Evolutionary conservation across 148 eudicot species (phyloP), one percentile per base, ranked within the genome.

Genomic region (Linanthus parryae): DNA sequence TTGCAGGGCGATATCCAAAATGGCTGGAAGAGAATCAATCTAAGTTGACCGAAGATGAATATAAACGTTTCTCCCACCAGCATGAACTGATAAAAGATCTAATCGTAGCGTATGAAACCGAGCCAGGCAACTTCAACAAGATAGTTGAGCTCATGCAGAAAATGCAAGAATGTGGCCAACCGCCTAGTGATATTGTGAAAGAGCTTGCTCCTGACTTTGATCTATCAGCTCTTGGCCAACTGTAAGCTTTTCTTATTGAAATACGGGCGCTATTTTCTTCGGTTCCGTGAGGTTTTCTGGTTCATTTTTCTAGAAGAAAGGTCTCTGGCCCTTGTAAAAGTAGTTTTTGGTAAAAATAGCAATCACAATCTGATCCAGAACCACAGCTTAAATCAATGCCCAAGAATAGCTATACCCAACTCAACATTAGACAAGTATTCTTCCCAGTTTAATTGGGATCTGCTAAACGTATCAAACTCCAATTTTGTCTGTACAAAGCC

Each of bases 151-250:
- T 92, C 34, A 88, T 92, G 99, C 99, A 92, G 78, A 92, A 80
- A 64, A 92, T 92, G 96, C 99, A 92, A 73, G 99, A 92, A 60
- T 92, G 99, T 61, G 99, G 99, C 23, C 96, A 88, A 59, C 99
- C 96, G 1, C 99, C 99, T 9, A 84, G 70, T 67, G 99, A 92
- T 54, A 92, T 92, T 28, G 91, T 88, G 50, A 75, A 75, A 34
- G 99, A 92, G 78, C 83, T 92, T 30, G 88, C 88, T 73, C 99
- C 96, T 5, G 99, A 78, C 42, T 82, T 88, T 40, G 96, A 92
- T 76, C 46, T 88, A 36, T 73, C 96, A 19, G 74, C 25, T 72
- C 75, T 92, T 54, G 99, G 99, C 35, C 96, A 82, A 71, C 43
- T 92, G 99, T 92, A 60, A 88, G 99, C n/a, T 76, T 16, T 50